Base-by-base conservation (phyloP, 768 basidiomycete species). In the Boletus sensibilis region DNA sequence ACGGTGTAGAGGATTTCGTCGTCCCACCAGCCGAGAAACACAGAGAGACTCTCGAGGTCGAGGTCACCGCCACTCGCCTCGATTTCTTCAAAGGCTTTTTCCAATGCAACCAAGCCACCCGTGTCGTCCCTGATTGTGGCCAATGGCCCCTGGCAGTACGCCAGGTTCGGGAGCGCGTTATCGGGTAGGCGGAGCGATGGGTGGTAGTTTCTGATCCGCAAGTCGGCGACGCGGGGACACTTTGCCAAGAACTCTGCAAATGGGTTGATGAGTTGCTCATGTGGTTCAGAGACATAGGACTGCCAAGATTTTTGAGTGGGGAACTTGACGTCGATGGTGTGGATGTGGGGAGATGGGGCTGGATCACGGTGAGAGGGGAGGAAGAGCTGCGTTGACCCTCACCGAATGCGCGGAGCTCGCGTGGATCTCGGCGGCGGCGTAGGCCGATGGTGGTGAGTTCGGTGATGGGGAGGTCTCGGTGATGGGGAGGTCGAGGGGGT, bases 1-100 rank as follows among this genome's bases (percentile, higher is more conserved):
- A 78, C 60, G 6, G 77, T 78, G 38, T 77, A 72, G 20, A 81
- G 60, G 9, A 80, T 71, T 58, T 81, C 79, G 40, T 76, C 69
- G 54, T 80, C 79, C 80, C 80, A 81, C 50, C 66, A 66, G 37
- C 73, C 67, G n/a, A 73, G 56, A 42, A 77, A 74, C 11, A 75
- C 62, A 29, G 76, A 65, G 14, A 73, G 60, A 0, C 58, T 56
- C n/a, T 73, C 72, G 16, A 77, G 63, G 2, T 55, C 53, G 1
- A 54, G 35, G n/a, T 70, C 61, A 11, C 39, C 35, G 0, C 59
- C 64, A 5, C 35, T 33, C 1, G 51, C 43, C 21, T 72, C 70
- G 21, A 69, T 56, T 11, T 71, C 68, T 18, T 54, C 64, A 6
- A 70, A 72, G 1, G 66, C 53, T 18, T 68, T 72, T 23, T 64